phyloP scores from a whole-genome alignment of 2,329 filamentous ascomycete genomes.

The Aureobasidium melanogenum region DNA sequence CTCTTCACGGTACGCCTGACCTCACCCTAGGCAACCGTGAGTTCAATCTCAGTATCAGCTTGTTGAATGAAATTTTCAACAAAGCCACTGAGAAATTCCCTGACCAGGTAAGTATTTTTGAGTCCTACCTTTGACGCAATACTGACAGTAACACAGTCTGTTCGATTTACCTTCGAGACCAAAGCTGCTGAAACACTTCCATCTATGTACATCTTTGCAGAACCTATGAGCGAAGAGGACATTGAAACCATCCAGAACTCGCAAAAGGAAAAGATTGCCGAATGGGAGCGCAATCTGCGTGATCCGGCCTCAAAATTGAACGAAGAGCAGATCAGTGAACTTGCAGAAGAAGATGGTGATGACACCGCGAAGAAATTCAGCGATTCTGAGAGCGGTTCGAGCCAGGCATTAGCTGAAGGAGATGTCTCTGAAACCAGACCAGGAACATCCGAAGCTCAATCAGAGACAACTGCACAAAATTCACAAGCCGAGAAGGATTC shows the following conservation, averaged over 20 bases:
- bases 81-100: slow-evolving; percentile 69
- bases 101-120: slow-evolving; percentile 37
- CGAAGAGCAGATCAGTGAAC: background rate
- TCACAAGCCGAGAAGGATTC: background rate
- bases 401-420: background rate
- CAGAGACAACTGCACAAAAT: background rate
- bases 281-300: slow-evolving; percentile 49
- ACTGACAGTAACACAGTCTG: slow-evolving; percentile 38
- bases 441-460: background rate
- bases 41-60: slow-evolving; percentile 68
- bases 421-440: background rate
- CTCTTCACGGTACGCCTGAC: slow-evolving; percentile 70
- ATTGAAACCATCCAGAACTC: slow-evolving; percentile 65
- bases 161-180: slow-evolving; percentile 78
- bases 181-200: background rate
- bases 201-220: slow-evolving; percentile 84
- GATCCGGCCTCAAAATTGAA: slow-evolving; percentile 11
- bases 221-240: slow-evolving; percentile 66
- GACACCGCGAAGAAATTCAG: background rate
- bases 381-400: background rate
- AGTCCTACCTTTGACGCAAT: background rate
- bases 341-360: background rate
- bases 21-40: slow-evolving; percentile 66
- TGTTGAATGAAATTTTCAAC: slow-evolving; percentile 74
- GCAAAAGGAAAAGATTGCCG: slow-evolving; percentile 55